A percentile compares a stretch with the other conserved stretches of the same genome.
Conservation (phyloP, 2,329 filamentous ascomycete genomes). For the Rosellinia necatrix region DNA sequence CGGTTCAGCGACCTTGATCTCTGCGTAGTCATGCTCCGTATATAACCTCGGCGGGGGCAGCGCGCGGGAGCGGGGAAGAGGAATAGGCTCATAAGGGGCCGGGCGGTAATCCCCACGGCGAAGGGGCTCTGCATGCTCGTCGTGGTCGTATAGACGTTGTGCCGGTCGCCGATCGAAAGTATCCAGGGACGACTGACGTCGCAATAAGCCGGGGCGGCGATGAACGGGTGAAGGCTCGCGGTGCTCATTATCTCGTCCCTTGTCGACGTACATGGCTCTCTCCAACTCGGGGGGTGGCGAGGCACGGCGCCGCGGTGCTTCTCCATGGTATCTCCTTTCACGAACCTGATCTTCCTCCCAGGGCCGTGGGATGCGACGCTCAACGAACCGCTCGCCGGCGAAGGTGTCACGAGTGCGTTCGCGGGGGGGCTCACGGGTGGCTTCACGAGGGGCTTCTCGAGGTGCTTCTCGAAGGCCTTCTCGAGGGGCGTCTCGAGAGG, state of each 20-base stretch:
- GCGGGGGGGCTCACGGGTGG: constrained; percentile 44
- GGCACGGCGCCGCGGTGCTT: constrained; percentile 47
- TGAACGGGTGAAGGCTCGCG: constrained; percentile 57
- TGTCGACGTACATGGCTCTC: constrained; percentile 59
- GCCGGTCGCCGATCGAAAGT: constrained; percentile 80
- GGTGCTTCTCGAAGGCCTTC: no score
- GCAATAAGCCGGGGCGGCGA: constrained; percentile 67
- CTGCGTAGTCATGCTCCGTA: constrained; percentile 64
- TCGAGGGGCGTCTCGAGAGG: constrained; percentile 34
- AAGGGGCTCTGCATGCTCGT: constrained; percentile 57
- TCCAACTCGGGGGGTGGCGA: constrained; percentile 55
- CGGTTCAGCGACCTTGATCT: constrained; percentile 70
- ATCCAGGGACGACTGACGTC: constrained; percentile 87
- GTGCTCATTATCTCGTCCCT: constrained; percentile 56
- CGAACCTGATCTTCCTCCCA: constrained; percentile 53
- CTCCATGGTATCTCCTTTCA: constrained; percentile 61
- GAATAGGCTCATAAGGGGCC: constrained; percentile 63
- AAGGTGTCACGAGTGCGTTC: constrained; percentile 39
- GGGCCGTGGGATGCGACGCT: constrained; percentile 48
- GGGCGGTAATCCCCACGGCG: constrained; percentile 61
- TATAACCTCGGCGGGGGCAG: constrained; percentile 64
- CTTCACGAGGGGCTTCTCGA: no score
- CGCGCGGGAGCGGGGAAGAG: constrained; percentile 67
- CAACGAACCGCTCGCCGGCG: constrained; percentile 51
- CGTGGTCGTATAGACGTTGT: constrained; percentile 53